Evolutionary conservation across 2,329 filamentous ascomycete genomes (phyloP), one percentile per base, ranked within the genome.

Genomic region (Cordyceps cateniannulata): DNA sequence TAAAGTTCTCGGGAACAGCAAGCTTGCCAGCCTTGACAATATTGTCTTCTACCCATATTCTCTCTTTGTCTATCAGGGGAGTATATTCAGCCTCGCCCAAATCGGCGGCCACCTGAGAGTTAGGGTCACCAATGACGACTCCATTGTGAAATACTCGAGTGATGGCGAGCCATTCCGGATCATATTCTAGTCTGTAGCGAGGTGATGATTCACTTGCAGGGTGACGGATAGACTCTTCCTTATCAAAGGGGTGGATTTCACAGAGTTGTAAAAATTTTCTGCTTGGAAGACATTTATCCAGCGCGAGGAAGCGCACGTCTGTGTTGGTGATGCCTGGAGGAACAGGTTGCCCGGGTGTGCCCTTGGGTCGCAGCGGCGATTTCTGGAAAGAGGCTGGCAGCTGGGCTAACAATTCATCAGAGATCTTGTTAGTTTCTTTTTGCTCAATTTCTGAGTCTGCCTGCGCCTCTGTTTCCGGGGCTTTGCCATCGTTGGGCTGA

Each of bases 101-200:
- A 68, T 96, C 81, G 1, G 76, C 71, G 0, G 88, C 80, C 0
- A 82, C 73, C 44, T 74, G 72, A 1, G 82, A 80, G 8, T 75
- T 70, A 5, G 78, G 79, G 64, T 88, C 79, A 62, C 90, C 89
- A 42, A 93, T 76, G 1, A 77, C 73, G 2, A 95, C 79, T 45
- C 85, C 80, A 3, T 78, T 67, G 45, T 89, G 85, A 69, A 98
- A 96, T 8, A 86, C 88, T 47, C 93, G 89, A 14, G 88, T 93
- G 65, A 99, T 97, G 47, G 95, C 89, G 8, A 99, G 85, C 93
- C 93, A 99, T 76, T 99, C 95, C 12, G 87, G 85, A 72, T 99
- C 95, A 71, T 99, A 98, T 52, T 86, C 78, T 0, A 97, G 79
- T 12, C 76, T 78, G 66, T 85, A 82, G 1, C 85, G 85, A 22